phyloP scores from a whole-genome alignment of 2,329 filamentous ascomycete species.

The Cladophialophora chaetospira region DNA sequence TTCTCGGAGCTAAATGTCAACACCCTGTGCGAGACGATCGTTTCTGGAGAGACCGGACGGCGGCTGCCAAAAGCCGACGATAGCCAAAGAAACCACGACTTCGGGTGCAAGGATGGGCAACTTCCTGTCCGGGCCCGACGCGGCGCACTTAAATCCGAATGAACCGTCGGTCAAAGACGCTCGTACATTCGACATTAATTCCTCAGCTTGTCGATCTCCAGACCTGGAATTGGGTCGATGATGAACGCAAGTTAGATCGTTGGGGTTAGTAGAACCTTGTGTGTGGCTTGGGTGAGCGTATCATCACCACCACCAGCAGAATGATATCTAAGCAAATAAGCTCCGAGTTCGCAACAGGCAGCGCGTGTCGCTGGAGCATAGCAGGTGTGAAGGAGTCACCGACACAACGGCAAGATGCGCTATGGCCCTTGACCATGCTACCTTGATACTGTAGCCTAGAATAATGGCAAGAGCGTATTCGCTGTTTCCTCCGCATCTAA shows the following conservation, averaged over 20 bases:
- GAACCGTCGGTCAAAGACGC: constrained; percentile 3
- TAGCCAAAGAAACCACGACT: neutral
- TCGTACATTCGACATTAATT: constrained; percentile 3
- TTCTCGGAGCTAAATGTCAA: no score
- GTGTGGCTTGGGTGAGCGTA: neutral
- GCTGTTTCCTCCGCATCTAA: no score
- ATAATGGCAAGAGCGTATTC: neutral
- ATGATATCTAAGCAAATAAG: neutral
- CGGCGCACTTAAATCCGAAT: constrained; percentile 14
- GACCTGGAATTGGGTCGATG: neutral
- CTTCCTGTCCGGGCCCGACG: neutral
- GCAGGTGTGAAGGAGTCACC: neutral
- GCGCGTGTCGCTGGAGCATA: neutral
- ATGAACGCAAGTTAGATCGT: neutral
- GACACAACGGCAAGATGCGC: neutral
- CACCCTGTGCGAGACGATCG: neutral
- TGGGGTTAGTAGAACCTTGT: neutral
- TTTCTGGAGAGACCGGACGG: neutral
- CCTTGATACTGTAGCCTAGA: neutral
- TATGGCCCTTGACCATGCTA: neutral
- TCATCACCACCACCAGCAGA: neutral
- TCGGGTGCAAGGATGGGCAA: neutral
- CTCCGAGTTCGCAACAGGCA: neutral
- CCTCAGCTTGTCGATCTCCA: constrained; percentile 10
- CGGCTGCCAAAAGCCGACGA: neutral